Evolutionary conservation across 805 yeast species (phyloP).

Genomic region (Ogataea philodendri): DNA sequence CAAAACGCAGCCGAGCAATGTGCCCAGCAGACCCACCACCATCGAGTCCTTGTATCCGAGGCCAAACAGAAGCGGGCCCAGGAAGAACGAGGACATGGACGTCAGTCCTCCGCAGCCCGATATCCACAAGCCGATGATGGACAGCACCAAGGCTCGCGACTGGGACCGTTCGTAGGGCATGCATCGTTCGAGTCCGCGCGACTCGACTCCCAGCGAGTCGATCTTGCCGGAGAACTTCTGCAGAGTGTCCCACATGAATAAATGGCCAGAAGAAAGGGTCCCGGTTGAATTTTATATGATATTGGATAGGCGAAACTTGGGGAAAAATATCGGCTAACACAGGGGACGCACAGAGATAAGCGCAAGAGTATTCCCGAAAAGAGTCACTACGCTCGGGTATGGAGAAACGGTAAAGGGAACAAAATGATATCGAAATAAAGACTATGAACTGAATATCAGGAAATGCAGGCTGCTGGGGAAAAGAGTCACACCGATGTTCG

Average conservation of each 20-base stretch:
- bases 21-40: conserved; percentile 60
- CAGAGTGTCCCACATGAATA: conserved; percentile 12
- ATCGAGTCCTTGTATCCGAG: conserved; percentile 66
- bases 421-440: too few species aligned
- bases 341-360: conserved; percentile 6
- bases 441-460: conserved; percentile 1
- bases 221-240: conserved; percentile 33
- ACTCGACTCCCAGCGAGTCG: conserved; percentile 65
- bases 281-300: conserved; percentile 1
- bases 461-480: background rate
- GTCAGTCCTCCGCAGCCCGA: conserved; percentile 87
- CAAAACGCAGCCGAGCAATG: conserved; percentile 64
- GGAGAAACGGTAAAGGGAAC: too few species aligned
- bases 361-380: background rate
- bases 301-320: conserved; percentile 2
- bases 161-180: conserved; percentile 51
- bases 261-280: background rate
- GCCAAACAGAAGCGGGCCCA: conserved; percentile 71
- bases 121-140: conserved; percentile 74
- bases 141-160: conserved; percentile 25
- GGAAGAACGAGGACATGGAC: conserved; percentile 78
- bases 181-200: conserved; percentile 76
- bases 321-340: conserved; percentile 6
- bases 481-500: conserved; percentile 2
- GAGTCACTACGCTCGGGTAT: too few species aligned